Evolutionary conservation across 1,284 basidiomycete species (phyloP).

Genomic region (Tremellales sp.): DNA sequence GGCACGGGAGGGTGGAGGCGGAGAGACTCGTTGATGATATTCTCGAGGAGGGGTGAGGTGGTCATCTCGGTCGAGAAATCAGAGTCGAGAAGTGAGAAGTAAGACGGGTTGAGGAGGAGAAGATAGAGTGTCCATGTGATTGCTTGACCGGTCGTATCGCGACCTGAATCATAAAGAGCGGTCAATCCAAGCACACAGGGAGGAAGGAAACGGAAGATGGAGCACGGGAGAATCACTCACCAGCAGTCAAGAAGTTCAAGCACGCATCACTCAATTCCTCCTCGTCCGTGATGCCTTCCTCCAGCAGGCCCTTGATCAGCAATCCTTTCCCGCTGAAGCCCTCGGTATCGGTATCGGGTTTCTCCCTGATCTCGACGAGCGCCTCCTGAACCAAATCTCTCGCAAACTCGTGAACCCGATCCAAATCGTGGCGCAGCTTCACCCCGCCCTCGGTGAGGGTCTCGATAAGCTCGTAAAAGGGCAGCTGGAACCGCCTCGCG

Average conservation of each 20-base stretch:
- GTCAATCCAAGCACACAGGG: neutral
- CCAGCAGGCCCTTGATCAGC: conserved; percentile 3
- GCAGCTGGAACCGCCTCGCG: conserved; percentile 1
- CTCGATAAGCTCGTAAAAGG: conserved; percentile 3
- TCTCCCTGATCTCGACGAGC: neutral
- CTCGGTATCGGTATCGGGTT: neutral
- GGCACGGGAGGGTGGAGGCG: conserved; percentile 24
- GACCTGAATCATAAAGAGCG: conserved; percentile 7
- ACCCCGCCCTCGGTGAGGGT: neutral
- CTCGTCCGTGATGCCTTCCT: conserved; percentile 6
- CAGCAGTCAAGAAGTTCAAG: conserved; percentile 25
- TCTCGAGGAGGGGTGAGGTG: conserved; percentile 10
- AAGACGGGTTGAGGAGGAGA: conserved; percentile 13
- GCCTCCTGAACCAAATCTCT: neutral
- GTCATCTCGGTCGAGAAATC: conserved; percentile 2
- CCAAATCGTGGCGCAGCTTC: neutral
- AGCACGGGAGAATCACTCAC: conserved; percentile 12
- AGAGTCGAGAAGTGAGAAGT: conserved; percentile 2
- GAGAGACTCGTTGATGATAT: conserved; percentile 20
- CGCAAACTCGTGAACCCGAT: neutral
- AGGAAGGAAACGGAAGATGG: neutral
- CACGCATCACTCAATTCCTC: conserved; percentile 18
- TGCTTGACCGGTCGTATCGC: conserved; percentile 24
- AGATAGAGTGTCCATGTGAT: conserved; percentile 22
- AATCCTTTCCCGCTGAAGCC: neutral